Conservation (phyloP, 768 basidiomycete species). For the Brasilioporus rufonigricans region DNA sequence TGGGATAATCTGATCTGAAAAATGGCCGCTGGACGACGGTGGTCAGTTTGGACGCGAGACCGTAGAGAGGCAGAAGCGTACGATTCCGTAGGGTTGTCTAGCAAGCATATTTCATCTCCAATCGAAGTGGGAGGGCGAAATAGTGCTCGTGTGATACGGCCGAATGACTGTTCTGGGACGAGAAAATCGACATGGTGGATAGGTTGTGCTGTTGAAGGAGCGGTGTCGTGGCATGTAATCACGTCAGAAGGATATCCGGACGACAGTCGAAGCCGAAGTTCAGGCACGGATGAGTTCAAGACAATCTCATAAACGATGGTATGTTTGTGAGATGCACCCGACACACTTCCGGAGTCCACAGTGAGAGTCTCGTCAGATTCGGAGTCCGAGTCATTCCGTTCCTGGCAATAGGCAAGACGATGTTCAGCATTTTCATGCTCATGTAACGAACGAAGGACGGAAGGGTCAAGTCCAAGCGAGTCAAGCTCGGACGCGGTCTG, state of each 20-base stretch:
- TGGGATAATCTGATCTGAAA: conserved; percentile 67
- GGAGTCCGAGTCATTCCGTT: neutral
- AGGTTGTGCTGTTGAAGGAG: neutral
- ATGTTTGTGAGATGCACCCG: conserved; percentile 3
- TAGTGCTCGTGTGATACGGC: conserved; percentile 5
- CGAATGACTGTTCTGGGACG: conserved; percentile 11
- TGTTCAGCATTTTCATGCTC: conserved; percentile 15
- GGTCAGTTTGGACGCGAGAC: neutral
- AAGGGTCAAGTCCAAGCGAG: conserved; percentile 59
- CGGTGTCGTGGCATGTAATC: neutral
- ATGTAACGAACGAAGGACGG: conserved; percentile 45
- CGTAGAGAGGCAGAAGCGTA: conserved; percentile 1
- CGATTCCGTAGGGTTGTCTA: neutral
- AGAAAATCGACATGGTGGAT: conserved; percentile 12
- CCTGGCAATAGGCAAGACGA: neutral
- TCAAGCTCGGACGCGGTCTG: conserved; percentile 76
- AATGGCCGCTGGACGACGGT: neutral
- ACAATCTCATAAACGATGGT: conserved; percentile 58
- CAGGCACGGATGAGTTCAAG: conserved; percentile 43
- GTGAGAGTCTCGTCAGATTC: neutral
- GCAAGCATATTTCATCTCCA: neutral
- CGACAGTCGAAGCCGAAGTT: conserved; percentile 58
- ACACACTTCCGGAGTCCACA: neutral
- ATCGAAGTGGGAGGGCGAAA: neutral
- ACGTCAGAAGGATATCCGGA: conserved; percentile 24